Conservation (phyloP, 2,329 filamentous ascomycete genomes). For the Aspergillus novofumigatus region DNA sequence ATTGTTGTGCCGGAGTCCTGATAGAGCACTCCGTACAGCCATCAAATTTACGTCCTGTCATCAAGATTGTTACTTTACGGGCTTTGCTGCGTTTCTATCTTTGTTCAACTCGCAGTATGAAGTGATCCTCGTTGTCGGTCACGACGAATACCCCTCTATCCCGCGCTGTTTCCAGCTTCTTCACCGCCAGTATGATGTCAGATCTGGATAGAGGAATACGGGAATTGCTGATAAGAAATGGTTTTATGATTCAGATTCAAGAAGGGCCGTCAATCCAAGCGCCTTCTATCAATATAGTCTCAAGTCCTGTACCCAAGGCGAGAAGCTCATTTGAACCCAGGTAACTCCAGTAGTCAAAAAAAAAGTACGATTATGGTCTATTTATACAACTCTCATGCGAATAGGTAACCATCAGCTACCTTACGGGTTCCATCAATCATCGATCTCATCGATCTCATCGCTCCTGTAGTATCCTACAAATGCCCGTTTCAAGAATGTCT, state of each 20-base stretch:
- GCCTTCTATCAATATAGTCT: background rate
- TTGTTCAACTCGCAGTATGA: background rate
- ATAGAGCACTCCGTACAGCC: background rate
- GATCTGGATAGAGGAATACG: background rate
- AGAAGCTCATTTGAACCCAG: background rate
- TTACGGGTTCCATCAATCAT: conserved; percentile 19
- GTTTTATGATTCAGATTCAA: background rate
- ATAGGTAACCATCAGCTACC: background rate
- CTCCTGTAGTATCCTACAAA: conserved; percentile 71
- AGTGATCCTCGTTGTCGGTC: background rate
- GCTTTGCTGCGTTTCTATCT: background rate
- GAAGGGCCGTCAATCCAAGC: background rate
- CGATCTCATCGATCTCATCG: conserved; percentile 59
- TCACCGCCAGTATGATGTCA: conserved; percentile 3
- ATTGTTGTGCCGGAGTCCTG: background rate
- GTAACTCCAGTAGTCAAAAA: background rate
- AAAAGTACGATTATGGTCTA: background rate
- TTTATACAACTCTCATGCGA: background rate
- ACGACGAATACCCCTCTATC: background rate
- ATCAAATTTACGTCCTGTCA: background rate
- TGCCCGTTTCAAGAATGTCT: conserved; percentile 70
- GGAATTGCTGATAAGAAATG: background rate
- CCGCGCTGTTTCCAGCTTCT: background rate
- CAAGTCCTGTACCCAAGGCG: background rate
- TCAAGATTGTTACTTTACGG: background rate